Base-by-base conservation (phyloP, 1,139 yeast genomes). In the Magnusiomyces magnusii region DNA sequence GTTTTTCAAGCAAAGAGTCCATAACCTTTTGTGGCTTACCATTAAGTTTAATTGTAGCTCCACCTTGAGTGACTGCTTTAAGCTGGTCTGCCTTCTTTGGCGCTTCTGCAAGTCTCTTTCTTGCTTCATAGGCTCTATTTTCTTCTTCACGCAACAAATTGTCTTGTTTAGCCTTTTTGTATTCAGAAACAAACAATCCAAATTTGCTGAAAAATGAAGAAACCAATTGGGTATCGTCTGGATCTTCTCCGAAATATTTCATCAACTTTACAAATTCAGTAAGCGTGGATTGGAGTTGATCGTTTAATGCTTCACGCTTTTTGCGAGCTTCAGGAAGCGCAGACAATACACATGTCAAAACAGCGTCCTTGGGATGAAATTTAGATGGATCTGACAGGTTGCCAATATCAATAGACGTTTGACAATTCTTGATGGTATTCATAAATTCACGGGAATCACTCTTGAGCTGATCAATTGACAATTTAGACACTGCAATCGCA, bases 181-280 rank as follows among this genome's bases (percentile, higher is more conserved):
- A 93, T 66, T 88, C 92, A 53, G 76, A 76, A 19, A 87, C 79
- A 71, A 93, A 93, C 60, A 82, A 80, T 2, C 90, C 75, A 69
- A 93, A 87, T 68, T 86, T 86, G 61, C 80, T 75, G 68, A 93
- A 85, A 69, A 93, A 92, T 1, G 84, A 75, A 61, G 81, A 80
- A 60, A 84, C 80, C 63, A 91, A 82, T 21, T 81, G 74, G 5
- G 76, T 68, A 67, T 89, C 95, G 2, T 73, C 71, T 1, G 83
- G 78, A 67, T 86, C 85, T 70, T 93, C 99, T 7, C 98, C 98
- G 71, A 86, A 93, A 68, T 83, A 86, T 56, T 76, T 76, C 93
- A 93, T 85, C 56, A 89, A 75, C 54, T 80, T 78, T 42, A 79
- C 77, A 64, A 85, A 82, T 54, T 81, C 85, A 1, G 75, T 71